Conservation (phyloP, 305 asterid species). For the Galium porrigens region DNA sequence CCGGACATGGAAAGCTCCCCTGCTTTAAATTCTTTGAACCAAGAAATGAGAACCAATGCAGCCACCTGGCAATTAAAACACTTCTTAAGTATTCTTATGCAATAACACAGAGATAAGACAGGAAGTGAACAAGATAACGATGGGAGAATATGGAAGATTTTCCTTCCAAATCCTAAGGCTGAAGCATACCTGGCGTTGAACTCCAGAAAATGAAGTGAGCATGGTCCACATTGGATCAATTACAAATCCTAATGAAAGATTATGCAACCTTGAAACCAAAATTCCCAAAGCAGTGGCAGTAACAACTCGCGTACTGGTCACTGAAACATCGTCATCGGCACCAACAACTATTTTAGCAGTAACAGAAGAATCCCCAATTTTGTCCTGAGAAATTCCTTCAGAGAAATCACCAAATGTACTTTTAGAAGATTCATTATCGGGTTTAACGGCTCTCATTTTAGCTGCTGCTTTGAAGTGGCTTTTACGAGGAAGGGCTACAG, state of each 20-base stretch:
- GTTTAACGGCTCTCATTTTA: slow-evolving; percentile 71
- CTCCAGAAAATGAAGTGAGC: slow-evolving; percentile 70
- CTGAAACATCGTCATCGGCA: slow-evolving; percentile 73
- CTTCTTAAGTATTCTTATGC: neutral
- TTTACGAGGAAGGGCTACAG: slow-evolving; percentile 86
- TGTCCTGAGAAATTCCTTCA: slow-evolving; percentile 36
- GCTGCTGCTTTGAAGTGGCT: slow-evolving; percentile 95
- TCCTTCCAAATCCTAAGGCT: neutral
- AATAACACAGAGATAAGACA: neutral
- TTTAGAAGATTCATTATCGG: slow-evolving; percentile 44
- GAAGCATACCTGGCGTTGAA: slow-evolving; percentile 77
- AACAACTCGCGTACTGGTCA: slow-evolving; percentile 74
- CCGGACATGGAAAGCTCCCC: slow-evolving; percentile 26
- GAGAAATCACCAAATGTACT: slow-evolving; percentile 32
- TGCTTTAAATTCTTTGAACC: slow-evolving; percentile 68
- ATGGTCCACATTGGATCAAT: slow-evolving; percentile 77
- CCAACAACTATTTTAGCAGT: slow-evolving; percentile 77
- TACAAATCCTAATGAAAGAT: slow-evolving; percentile 47
- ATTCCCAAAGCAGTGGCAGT: slow-evolving; percentile 78
- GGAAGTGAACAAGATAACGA: neutral
- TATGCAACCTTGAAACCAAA: slow-evolving; percentile 63
- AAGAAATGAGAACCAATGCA: slow-evolving; percentile 71
- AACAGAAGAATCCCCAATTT: slow-evolving; percentile 50
- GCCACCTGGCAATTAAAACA: slow-evolving; percentile 50
- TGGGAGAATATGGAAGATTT: slow-evolving; percentile 10